These are phyloP conservation scores for Blastosporella zonata DNA, from an alignment of 1,284 basidiomycete species.

Conservation along the genomic window DNA sequence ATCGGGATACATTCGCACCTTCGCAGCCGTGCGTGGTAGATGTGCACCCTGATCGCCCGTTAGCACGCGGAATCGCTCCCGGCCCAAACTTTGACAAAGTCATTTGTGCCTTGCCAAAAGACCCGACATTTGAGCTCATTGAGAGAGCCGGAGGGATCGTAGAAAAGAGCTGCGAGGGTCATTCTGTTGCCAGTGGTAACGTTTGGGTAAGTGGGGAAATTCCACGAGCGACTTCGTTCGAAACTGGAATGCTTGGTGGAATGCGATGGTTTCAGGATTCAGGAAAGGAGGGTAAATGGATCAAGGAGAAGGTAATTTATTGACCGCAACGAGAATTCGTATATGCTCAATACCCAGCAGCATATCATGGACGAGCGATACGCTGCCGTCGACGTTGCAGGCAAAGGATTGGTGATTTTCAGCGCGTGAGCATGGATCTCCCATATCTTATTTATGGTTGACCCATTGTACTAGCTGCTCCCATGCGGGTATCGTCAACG, in stretches of 20 bases:
- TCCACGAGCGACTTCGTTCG: slow-evolving; percentile 64
- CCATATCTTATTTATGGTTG: neutral
- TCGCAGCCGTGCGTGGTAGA: slow-evolving; percentile 50
- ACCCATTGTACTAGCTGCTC: slow-evolving; percentile 52
- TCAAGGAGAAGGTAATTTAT: slow-evolving; percentile 51
- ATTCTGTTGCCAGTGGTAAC: slow-evolving; percentile 56
- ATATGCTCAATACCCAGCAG: slow-evolving; percentile 31
- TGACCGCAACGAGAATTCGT: neutral
- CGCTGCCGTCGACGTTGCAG: slow-evolving; percentile 69
- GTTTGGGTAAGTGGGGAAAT: slow-evolving; percentile 82
- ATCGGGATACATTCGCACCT: slow-evolving; percentile 23
- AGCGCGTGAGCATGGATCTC: slow-evolving; percentile 56
- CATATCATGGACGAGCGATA: slow-evolving; percentile 83
- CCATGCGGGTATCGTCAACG: slow-evolving; percentile 83
- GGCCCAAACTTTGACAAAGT: slow-evolving; percentile 56
- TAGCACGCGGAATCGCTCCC: slow-evolving; percentile 70
- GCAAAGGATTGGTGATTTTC: slow-evolving; percentile 78
- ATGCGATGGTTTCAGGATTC: slow-evolving; percentile 57
- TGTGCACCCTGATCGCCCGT: slow-evolving; percentile 72
- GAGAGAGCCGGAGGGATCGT: slow-evolving; percentile 51
- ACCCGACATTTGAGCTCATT: slow-evolving; percentile 72
- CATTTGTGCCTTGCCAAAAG: slow-evolving; percentile 56
- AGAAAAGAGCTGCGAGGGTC: slow-evolving; percentile 54
- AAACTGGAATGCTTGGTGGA: slow-evolving; percentile 65
- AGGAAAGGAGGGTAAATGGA: slow-evolving; percentile 47